phyloP scores from a whole-genome alignment of 345 rosid species.

The Rhizophora apiculata region DNA sequence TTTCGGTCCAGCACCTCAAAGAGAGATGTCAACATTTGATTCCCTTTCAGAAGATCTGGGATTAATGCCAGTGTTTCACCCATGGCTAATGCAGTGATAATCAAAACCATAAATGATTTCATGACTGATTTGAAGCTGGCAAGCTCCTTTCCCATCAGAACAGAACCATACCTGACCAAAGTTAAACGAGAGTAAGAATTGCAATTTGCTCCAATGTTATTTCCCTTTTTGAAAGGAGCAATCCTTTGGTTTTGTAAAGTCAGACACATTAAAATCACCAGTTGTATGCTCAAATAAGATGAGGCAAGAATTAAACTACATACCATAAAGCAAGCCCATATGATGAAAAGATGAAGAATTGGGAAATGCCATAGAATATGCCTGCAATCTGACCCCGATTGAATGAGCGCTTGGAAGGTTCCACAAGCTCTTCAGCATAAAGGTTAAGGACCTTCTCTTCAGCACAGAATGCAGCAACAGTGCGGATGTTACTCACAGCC shows the following conservation, averaged over 20 bases:
- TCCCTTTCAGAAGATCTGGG: conserved; percentile 89
- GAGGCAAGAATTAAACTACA: conserved; percentile 15
- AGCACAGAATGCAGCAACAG: conserved; percentile 89
- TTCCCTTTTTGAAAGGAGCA: neutral
- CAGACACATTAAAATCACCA: neutral
- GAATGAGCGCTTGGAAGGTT: conserved; percentile 73
- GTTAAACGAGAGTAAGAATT: conserved; percentile 6
- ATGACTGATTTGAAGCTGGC: conserved; percentile 75
- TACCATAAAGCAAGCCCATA: conserved; percentile 97
- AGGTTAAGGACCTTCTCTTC: conserved; percentile 84
- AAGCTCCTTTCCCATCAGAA: conserved; percentile 78
- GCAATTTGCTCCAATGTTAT: conserved; percentile 3
- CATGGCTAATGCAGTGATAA: conserved; percentile 94
- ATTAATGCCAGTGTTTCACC: conserved; percentile 89
- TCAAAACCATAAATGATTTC: conserved; percentile 95
- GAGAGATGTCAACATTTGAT: conserved; percentile 90
- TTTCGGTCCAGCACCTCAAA: conserved; percentile 78
- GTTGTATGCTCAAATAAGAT: neutral
- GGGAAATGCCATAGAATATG: conserved; percentile 80
- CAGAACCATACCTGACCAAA: conserved; percentile 78
- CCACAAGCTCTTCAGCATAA: conserved; percentile 69
- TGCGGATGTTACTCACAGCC: conserved; percentile 89
- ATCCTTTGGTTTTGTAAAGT: neutral
- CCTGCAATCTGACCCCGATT: conserved; percentile 93
- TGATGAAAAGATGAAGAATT: conserved; percentile 95